Evolutionary conservation across 1,284 basidiomycete genomes (phyloP).

Genomic region (Cystobasidium slooffiae): DNA sequence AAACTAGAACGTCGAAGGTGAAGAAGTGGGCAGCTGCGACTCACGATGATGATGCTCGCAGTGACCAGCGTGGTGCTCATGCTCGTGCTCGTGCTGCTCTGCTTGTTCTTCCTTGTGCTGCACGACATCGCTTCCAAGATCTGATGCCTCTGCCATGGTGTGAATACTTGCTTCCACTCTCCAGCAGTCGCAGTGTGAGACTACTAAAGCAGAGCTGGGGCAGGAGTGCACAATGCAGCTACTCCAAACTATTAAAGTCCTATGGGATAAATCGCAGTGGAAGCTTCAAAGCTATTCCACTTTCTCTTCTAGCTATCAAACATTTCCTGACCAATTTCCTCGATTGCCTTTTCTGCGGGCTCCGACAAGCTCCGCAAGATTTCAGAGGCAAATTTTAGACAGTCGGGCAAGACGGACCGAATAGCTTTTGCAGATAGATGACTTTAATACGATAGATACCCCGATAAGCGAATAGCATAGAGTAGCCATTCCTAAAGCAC

Average conservation of each 20-base stretch:
- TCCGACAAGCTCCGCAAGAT: not conserved
- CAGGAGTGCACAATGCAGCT: too few relatives aligned
- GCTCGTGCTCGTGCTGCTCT: slow-evolving; percentile 20
- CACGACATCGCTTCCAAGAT: not conserved
- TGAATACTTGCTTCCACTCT: not conserved
- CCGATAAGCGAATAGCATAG: too few relatives aligned
- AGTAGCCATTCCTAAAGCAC: too few relatives aligned
- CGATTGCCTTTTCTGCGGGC: not conserved
- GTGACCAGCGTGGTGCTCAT: slow-evolving; percentile 27
- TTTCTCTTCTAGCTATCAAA: too few relatives aligned
- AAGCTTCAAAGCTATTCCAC: not conserved
- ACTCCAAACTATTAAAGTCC: too few relatives aligned
- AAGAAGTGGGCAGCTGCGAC: not conserved
- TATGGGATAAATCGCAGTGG: too few relatives aligned
- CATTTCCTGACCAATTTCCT: slow-evolving; percentile 3
- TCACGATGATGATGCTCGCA: slow-evolving; percentile 33
- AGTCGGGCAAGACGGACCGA: too few relatives aligned
- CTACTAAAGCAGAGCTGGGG: too few relatives aligned
- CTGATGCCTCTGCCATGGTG: slow-evolving; percentile 17
- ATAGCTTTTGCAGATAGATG: too few relatives aligned
- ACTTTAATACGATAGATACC: too few relatives aligned
- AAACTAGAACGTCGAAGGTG: not conserved
- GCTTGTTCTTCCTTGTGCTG: not conserved
- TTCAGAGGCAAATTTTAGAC: not conserved
- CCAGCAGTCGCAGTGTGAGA: too few relatives aligned